Conservation (phyloP, 768 basidiomycete genomes). For the Antrodiella citrinella region DNA sequence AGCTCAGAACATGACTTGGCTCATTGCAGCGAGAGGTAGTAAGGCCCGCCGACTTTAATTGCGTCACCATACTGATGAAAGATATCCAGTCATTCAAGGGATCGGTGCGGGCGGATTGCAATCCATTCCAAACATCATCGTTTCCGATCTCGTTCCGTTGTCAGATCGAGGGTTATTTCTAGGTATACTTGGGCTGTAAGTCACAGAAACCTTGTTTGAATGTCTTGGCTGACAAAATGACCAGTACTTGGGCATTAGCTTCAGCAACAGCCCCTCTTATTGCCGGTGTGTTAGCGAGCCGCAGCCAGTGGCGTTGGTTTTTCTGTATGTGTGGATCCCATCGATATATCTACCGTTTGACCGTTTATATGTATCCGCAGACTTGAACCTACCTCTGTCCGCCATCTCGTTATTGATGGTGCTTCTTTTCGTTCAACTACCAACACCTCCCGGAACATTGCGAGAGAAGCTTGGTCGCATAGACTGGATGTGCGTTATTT, state of each 20-base stretch:
- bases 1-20: constrained; percentile 24
- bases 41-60: too few species aligned
- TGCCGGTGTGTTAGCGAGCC: constrained; percentile 15
- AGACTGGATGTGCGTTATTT: constrained; percentile 23
- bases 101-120: constrained; percentile 19
- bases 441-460: constrained; percentile 14
- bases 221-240: not conserved
- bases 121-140: constrained; percentile 22
- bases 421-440: constrained; percentile 12
- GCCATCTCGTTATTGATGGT: constrained; percentile 16
- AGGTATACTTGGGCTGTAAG: constrained; percentile 22
- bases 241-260: constrained; percentile 12
- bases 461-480: constrained; percentile 18
- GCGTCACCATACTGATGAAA: too few species aligned
- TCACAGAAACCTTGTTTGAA: not conserved
- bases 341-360: not conserved
- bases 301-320: constrained; percentile 21
- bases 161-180: constrained; percentile 25
- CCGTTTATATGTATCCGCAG: constrained; percentile 7
- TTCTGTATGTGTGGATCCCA: too few species aligned
- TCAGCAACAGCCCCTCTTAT: constrained; percentile 18
- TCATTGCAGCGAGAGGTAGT: constrained; percentile 28
- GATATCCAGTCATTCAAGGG: constrained; percentile 23
- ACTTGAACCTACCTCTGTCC: constrained; percentile 21
- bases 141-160: constrained; percentile 29